These are phyloP conservation scores for Chenopodium suecicum DNA, from an alignment of 148 eudicot species.

Conservation along the genomic window DNA sequence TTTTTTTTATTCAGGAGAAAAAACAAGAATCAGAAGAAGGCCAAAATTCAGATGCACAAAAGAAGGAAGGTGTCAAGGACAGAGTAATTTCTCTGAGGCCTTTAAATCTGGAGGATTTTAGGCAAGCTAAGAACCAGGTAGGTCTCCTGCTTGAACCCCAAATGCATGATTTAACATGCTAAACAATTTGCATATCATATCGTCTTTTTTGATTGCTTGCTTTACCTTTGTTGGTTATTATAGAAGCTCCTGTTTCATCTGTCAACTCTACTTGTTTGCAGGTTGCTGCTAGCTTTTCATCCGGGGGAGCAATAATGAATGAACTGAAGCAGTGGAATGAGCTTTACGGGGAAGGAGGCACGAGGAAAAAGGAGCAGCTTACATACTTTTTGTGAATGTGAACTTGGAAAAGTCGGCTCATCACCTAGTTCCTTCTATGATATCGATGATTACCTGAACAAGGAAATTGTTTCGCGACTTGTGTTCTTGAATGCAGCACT, in stretches of 20 bases:
- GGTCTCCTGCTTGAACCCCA: background rate
- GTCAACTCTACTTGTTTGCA: constrained; percentile 22
- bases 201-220: background rate
- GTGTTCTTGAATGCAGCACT: no score
- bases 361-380: constrained; percentile 85
- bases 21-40: constrained; percentile 41
- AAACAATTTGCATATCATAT: background rate
- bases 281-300: constrained; percentile 91
- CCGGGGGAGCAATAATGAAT: constrained; percentile 65
- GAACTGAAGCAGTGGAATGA: constrained; percentile 89
- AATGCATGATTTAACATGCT: background rate
- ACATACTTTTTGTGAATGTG: constrained; percentile 70
- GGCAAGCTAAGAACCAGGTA: constrained; percentile 81
- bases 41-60: constrained; percentile 15
- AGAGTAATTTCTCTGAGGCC: constrained; percentile 62
- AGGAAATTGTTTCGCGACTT: background rate
- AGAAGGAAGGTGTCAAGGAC: constrained; percentile 43
- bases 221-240: background rate
- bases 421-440: background rate
- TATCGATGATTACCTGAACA: background rate
- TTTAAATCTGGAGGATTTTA: constrained; percentile 69
- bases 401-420: background rate
- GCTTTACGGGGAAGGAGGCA: constrained; percentile 87
- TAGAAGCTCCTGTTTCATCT: background rate
- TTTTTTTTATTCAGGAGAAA: constrained; percentile 44